These are phyloP conservation scores for Boletellus ananas DNA, from an alignment of 768 basidiomycete genomes.

Conservation along the genomic window DNA sequence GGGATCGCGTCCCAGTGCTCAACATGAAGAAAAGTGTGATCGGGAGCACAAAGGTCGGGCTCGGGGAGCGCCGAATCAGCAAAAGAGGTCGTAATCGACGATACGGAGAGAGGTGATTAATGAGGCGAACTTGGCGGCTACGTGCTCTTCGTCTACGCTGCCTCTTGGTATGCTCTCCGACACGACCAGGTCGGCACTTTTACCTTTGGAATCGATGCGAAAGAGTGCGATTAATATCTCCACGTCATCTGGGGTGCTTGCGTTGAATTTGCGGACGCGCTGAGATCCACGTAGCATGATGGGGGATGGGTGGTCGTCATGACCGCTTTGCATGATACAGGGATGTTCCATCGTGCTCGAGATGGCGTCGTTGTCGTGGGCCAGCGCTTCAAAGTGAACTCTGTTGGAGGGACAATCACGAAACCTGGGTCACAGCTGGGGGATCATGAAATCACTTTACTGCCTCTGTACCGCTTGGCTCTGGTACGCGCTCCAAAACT, in stretches of 20 bases:
- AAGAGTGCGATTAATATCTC: constrained; percentile 78
- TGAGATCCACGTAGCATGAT: constrained; percentile 69
- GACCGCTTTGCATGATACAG: constrained; percentile 37
- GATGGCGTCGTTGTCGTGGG: constrained; percentile 82
- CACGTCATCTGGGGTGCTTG: constrained; percentile 56
- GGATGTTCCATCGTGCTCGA: constrained; percentile 44
- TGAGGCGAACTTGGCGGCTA: constrained; percentile 46
- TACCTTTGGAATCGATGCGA: constrained; percentile 52
- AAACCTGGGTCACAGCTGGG: background rate
- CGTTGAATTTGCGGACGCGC: constrained; percentile 73
- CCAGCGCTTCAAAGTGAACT: constrained; percentile 87
- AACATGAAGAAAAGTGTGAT: background rate
- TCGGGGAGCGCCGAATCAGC: constrained; percentile 29
- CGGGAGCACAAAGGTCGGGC: background rate
- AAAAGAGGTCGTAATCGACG: constrained; percentile 68
- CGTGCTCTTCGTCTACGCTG: constrained; percentile 29
- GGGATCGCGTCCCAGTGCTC: no score
- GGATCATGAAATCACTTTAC: constrained; percentile 50
- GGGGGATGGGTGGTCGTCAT: constrained; percentile 49
- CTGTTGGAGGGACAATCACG: constrained; percentile 39
- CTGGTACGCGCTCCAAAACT: constrained; percentile 69
- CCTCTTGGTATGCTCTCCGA: constrained; percentile 72
- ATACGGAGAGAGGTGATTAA: constrained; percentile 62
- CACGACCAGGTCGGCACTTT: constrained; percentile 77
- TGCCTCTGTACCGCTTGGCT: constrained; percentile 54